phyloP scores from a whole-genome alignment of 257 asterid genomes.

The Gentiana macrophylla region DNA sequence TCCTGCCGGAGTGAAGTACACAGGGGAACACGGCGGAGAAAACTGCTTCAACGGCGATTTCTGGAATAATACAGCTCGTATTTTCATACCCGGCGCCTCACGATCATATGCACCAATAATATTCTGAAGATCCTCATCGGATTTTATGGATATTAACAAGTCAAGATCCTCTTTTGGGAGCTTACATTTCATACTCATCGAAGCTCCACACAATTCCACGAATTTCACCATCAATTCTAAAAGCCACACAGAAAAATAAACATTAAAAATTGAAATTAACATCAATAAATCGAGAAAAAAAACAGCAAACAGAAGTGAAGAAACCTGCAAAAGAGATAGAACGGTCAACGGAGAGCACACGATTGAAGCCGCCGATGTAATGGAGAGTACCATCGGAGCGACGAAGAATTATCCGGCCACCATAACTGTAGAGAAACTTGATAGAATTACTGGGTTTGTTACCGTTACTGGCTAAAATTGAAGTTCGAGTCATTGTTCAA shows the following conservation, averaged over 20 bases:
- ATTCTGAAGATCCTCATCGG: slow-evolving; percentile 56
- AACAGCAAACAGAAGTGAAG: background rate
- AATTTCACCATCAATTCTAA: slow-evolving; percentile 69
- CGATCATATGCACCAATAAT: slow-evolving; percentile 62
- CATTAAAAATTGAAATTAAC: too few species aligned
- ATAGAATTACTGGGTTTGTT: slow-evolving; percentile 12
- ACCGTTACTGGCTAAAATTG: slow-evolving; percentile 15
- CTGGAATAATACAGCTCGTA: slow-evolving; percentile 60
- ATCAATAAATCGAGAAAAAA: too few species aligned
- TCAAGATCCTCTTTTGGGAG: slow-evolving; percentile 74
- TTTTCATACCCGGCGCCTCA: slow-evolving; percentile 40
- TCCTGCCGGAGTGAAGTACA: slow-evolving; percentile 26
- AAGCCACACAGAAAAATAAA: too few species aligned
- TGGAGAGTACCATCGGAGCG: slow-evolving; percentile 63
- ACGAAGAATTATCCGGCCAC: slow-evolving; percentile 69
- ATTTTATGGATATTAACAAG: slow-evolving; percentile 49
- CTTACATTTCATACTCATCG: slow-evolving; percentile 59
- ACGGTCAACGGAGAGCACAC: slow-evolving; percentile 58
- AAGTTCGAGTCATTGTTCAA: slow-evolving; percentile 21
- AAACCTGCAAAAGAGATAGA: slow-evolving; percentile 21
- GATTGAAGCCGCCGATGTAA: slow-evolving; percentile 63
- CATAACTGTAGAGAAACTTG: slow-evolving; percentile 78
- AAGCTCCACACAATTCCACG: slow-evolving; percentile 57
- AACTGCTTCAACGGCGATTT: slow-evolving; percentile 31
- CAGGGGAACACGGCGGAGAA: slow-evolving; percentile 58